Base-by-base conservation (phyloP, 345 rosid genomes). In the Pelargonium nanum region DNA sequence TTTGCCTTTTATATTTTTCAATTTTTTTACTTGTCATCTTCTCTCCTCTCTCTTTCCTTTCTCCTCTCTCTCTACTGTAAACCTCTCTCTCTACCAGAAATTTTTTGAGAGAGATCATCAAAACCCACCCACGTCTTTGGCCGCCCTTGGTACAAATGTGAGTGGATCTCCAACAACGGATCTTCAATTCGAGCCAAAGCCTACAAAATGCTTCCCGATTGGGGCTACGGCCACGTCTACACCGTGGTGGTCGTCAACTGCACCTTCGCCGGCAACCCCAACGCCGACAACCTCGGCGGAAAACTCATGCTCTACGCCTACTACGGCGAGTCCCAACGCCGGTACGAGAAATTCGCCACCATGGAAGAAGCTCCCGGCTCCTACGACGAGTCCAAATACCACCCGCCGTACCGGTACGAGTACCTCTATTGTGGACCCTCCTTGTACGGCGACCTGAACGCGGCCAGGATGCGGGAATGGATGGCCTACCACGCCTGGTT, bases 401-500 rank as follows among this genome's bases (percentile, higher is more conserved):
- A 58, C 7, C 85, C 85, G 20, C 91, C 91, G 21, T 78, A 72
- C 44, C 75, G 68, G 23, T 89, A 87, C 60, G 95, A 89, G 2
- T 89, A 85, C 61, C 73, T 89, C 17, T 89, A 89, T 60, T 89
- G 97, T 53, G 95, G 92, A 57, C 85, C 95, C 15, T 87, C 97
- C 0, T 63, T 89, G 17, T 89, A 87, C 63, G 97, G 97, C 0
- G 77, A 85, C 70, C 70, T 89, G 66, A 87, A 81, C 55, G 78
- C 89, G 3, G 63, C 72, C 9, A 78, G 97, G 65, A 74, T 89
- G 25, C 70, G 92, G 54, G 97, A 89, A 57, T 90, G 95, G 95
- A 90, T 87, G 76, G 97, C 97, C 63, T 90, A 87, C 67, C 97
- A 90, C 68, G 83, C 89, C 1, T 81, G 95, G 90, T 85, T 90